Conservation (phyloP, 2,329 filamentous ascomycete genomes). For the Botrytis aclada region DNA sequence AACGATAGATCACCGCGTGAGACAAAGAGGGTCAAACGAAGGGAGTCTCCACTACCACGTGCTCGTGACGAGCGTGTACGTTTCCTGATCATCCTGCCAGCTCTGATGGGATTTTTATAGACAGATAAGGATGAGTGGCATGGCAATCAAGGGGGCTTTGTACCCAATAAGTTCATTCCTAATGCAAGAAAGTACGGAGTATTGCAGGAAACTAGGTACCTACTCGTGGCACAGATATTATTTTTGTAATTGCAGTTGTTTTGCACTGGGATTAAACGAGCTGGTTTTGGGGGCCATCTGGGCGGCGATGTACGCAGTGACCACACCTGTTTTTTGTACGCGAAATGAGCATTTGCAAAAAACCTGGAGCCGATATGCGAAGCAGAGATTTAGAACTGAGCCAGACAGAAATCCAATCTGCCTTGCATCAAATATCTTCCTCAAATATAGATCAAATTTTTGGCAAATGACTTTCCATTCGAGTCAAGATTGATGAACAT, state of each 20-base stretch:
- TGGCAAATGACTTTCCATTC: background rate
- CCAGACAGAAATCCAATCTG: background rate
- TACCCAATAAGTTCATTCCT: background rate
- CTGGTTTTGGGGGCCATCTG: background rate
- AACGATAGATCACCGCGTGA: background rate
- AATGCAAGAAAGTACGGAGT: background rate
- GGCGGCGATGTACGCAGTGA: background rate
- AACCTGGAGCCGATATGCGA: background rate
- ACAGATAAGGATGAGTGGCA: background rate
- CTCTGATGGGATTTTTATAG: background rate
- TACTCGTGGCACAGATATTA: background rate
- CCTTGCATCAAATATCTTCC: background rate
- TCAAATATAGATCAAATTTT: background rate
- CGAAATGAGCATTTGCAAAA: background rate
- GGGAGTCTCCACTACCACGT: background rate
- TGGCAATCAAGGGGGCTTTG: too few species aligned
- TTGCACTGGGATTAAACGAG: background rate
- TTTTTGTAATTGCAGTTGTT: background rate
- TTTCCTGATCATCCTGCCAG: background rate
- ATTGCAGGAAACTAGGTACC: background rate
- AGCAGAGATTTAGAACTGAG: background rate
- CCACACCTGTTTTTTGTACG: background rate
- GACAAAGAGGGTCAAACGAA: background rate
- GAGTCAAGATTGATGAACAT: slow-evolving; percentile 1
- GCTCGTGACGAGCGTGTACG: background rate